A percentile compares a stretch with the other conserved stretches of the same genome.
Evolutionary conservation across 2,329 filamentous ascomycete species (phyloP).

Genomic region (Hymenoscyphus albidus): DNA sequence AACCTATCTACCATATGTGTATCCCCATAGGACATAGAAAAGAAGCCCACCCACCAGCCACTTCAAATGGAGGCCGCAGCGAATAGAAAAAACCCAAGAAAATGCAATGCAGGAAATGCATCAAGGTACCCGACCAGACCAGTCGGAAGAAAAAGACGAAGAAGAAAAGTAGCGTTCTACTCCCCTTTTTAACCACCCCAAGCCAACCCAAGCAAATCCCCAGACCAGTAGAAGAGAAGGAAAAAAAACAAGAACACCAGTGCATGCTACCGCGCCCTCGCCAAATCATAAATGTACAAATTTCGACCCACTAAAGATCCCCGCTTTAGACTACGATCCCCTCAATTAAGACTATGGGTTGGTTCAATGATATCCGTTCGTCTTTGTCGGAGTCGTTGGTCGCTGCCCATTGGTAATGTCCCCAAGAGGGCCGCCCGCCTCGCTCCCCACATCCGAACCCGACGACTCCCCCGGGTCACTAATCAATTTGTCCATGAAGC

Average conservation of each 20-base stretch:
- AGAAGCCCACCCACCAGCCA: not conserved
- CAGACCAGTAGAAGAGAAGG: not conserved
- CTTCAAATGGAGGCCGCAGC: too few species aligned
- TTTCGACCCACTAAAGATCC: not conserved
- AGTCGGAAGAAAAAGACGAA: not conserved
- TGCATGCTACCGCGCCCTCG: conserved; percentile 1
- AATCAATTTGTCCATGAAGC: conserved; percentile 90
- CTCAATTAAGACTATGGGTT: not conserved
- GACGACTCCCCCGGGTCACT: conserved; percentile 18
- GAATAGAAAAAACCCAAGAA: not conserved
- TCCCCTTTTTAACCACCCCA: not conserved
- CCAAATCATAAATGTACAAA: not conserved
- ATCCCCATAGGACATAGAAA: not conserved
- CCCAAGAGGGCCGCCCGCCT: conserved; percentile 16
- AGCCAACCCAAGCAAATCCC: not conserved
- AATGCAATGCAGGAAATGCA: not conserved
- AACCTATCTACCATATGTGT: not conserved
- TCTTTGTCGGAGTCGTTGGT: conserved; percentile 4
- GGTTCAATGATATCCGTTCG: conserved; percentile 14
- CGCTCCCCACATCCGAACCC: conserved; percentile 15
- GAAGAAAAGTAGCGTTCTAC: not conserved
- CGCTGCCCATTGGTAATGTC: conserved; percentile 30
- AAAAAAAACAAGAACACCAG: not conserved
- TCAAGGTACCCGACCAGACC: not conserved
- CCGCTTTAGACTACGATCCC: not conserved